Conservation (phyloP, 371 early-diverging fungal genomes). For the Mucor irregularis region DNA sequence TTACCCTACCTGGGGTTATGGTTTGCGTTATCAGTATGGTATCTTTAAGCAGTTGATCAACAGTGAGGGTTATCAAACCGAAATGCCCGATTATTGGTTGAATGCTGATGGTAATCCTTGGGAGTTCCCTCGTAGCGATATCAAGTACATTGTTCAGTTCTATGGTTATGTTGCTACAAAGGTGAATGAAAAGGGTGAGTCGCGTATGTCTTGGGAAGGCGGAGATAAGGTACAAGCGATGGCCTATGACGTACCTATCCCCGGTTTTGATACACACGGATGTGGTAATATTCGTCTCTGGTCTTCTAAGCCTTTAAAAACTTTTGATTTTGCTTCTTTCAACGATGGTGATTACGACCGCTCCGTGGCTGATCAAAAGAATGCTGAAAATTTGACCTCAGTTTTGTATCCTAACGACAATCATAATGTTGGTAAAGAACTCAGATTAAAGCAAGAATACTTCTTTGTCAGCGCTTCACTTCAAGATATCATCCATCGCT, state of each 20-base stretch:
- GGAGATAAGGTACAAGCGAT: constrained; percentile 83
- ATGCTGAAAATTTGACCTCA: constrained; percentile 90
- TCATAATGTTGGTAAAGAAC: constrained; percentile 88
- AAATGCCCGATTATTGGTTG: constrained; percentile 90
- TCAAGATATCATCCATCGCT: constrained; percentile 84
- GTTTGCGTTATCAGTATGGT: constrained; percentile 89
- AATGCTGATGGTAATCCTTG: constrained; percentile 89
- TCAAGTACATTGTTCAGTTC: constrained; percentile 81
- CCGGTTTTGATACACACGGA: constrained; percentile 82
- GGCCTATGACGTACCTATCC: constrained; percentile 93
- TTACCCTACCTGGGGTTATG: constrained; percentile 89
- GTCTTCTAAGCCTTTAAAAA: constrained; percentile 79
- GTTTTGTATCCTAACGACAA: constrained; percentile 95
- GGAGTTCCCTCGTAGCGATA: constrained; percentile 91
- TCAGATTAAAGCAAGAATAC: constrained; percentile 94
- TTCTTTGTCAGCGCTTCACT: constrained; percentile 90
- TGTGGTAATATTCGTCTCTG: constrained; percentile 93
- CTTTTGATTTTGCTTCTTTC: constrained; percentile 81
- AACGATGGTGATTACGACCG: constrained; percentile 91
- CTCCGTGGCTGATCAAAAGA: constrained; percentile 84
- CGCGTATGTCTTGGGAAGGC: constrained; percentile 80
- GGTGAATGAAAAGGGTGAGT: constrained; percentile 59
- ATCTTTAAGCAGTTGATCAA: constrained; percentile 91
- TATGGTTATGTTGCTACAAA: constrained; percentile 76
- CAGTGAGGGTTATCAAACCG: constrained; percentile 87